Evolutionary conservation across 2,329 filamentous ascomycete genomes (phyloP), one percentile per base, ranked within the genome.

Genomic region (Xylaria arbuscula): DNA sequence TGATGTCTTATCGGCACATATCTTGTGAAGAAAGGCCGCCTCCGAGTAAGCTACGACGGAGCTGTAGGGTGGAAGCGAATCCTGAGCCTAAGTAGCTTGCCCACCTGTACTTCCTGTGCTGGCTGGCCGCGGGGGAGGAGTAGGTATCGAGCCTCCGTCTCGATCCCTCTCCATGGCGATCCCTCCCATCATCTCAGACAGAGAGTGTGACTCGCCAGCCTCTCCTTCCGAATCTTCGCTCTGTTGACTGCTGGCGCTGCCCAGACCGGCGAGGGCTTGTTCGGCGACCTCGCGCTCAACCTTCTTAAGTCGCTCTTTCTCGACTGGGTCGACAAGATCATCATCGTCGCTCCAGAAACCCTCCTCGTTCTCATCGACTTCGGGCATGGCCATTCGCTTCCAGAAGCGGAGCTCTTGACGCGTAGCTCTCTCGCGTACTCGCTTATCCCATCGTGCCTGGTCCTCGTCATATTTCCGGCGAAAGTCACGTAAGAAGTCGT

Each of bases 311-410:
- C 88, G 81, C 72, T 83, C 81, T 81, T 90, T 90, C 80, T 90
- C 88, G 15, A 85, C 83, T 0, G 83, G 80, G 67, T 91, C 89
- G 32, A 90, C 83, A 24, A 91, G 78, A 72, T 91, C 89, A 73
- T 90, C 89, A 71, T 91, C 89, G 66, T 88, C 88, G 74, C 88
- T 90, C 84, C 87, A 90, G 75, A 84, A 89, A 47, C 79, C 80
- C 1, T 85, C 82, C 58, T 90, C 88, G 50, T 89, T 85, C 28
- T 89, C 88, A 9, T 84, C 79, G 45, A 90, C 78, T 65, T 88
- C 83, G 10, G 87, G 88, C 84, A 90, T 86, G 15, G 89, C 89
- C 82, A 90, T 84, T 50, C 89, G 82, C 79, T 90, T 90, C 89
- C 88, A 91, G 78, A 89, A 90, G 1, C 89, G 82, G 62, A 89